Base-by-base conservation (phyloP, 2,329 filamentous ascomycete genomes). In the Fusarium sp. region DNA sequence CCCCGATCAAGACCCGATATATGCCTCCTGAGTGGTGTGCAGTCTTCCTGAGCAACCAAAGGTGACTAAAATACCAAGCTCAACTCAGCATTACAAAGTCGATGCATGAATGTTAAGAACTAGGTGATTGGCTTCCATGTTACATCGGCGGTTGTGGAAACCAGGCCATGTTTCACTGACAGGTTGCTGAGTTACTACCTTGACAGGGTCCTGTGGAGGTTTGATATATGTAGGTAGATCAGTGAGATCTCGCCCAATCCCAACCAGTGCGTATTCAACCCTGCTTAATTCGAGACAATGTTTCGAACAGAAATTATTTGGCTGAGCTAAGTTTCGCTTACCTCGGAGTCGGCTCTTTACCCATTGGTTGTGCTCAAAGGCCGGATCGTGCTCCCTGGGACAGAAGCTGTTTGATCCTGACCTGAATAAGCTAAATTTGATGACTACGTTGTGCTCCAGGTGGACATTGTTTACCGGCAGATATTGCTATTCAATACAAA, bases 171-270 rank as follows among this genome's bases (percentile, higher is more conserved):
- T 67, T 67, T 67, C 57, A 57, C 39, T 31, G 57, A 52, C 26
- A 63, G 62, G 60, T 61, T 69, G 60, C 52, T 65, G 43, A 69
- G 65, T 57, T 57, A 60, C 60, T 65, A 50, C 47, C 42, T 28
- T 60, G 46, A 65, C 53, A 56, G 53, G 36, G 53, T 56, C 46
- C 14, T 34, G 38, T 43, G 7, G 14, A 24, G 40, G 42, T 44
- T 65, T 58, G 28, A 42, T 46, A 57, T 45, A 50, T 39, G 43
- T 45, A 52, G 33, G 40, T 26, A 47, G 22, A 26, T 46, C 38
- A 39, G 21, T 26, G 14, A 54, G 42, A 47, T 22, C 45, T 49
- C 21, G 19, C 40, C 52, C 45, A 54, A 53, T 60, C 36, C 38
- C 54, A 17, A 45, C 44, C 26, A 47, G 45, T 51, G 45, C 49